Evolutionary conservation across 306 rosid genomes (phyloP).

Genomic region (Acacia crassicarpa): DNA sequence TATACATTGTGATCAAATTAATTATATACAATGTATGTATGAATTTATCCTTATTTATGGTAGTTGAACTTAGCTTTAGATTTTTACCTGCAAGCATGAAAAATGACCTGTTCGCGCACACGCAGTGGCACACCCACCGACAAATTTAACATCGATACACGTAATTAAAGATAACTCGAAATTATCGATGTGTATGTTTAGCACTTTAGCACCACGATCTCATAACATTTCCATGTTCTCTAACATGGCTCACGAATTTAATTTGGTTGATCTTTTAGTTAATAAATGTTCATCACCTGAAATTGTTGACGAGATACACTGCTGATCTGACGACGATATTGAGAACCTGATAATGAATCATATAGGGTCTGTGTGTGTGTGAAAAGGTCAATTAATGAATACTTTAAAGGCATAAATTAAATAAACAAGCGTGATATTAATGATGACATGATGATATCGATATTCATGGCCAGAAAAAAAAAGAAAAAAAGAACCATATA

Average conservation of each 20-base stretch:
- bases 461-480: neutral
- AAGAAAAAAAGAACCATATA: neutral
- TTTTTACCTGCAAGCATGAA: neutral
- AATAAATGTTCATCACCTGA: neutral
- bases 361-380: neutral
- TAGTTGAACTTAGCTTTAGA: neutral
- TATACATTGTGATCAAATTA: neutral
- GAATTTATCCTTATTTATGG: no score
- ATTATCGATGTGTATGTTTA: neutral
- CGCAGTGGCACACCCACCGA: neutral
- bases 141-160: neutral
- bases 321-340: neutral
- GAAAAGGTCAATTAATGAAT: neutral
- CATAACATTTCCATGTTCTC: neutral
- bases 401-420: neutral
- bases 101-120: neutral
- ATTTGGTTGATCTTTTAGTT: neutral
- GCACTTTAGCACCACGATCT: neutral
- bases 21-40: no score
- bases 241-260: neutral
- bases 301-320: neutral
- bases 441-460: neutral
- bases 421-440: neutral
- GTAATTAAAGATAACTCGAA: neutral
- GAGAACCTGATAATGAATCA: neutral